Evolutionary conservation across 2,329 filamentous ascomycete genomes (phyloP).

Genomic region (Seiridium unicorne): DNA sequence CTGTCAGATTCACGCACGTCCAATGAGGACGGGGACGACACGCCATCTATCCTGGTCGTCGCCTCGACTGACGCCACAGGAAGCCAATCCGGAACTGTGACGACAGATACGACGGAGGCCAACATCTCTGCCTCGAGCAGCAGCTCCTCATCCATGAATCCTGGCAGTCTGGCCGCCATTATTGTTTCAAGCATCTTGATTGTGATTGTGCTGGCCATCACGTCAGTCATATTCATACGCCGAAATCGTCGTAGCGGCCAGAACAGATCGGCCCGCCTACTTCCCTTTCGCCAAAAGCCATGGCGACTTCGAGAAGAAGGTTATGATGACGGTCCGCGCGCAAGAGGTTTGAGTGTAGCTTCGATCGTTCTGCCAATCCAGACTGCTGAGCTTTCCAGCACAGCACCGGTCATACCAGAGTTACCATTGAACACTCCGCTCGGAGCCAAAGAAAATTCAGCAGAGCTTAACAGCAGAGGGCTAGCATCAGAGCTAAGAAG

Average conservation of each 20-base stretch:
- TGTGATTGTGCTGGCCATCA: conserved; percentile 15
- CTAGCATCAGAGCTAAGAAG: background rate
- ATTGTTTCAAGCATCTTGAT: conserved; percentile 20
- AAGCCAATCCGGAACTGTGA: background rate
- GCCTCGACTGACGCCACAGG: background rate
- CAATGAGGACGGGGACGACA: background rate
- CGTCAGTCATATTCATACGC: conserved; percentile 10
- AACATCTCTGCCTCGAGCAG: background rate
- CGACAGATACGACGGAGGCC: background rate
- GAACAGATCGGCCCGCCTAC: background rate
- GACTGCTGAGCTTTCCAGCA: background rate
- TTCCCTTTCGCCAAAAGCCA: background rate
- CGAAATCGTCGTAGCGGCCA: background rate
- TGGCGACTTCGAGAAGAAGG: background rate
- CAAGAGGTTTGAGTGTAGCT: background rate
- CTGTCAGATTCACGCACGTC: background rate
- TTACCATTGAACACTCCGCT: background rate
- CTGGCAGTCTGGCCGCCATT: conserved; percentile 15
- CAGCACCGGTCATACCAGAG: background rate
- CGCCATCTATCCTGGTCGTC: background rate
- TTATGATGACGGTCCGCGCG: background rate
- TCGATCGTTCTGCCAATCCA: background rate
- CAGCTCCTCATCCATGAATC: background rate
- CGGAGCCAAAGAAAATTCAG: conserved; percentile 4
- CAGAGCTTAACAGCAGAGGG: conserved; percentile 5